Evolutionary conservation across 768 basidiomycete species (phyloP).

Genomic region (Suillus americanus): DNA sequence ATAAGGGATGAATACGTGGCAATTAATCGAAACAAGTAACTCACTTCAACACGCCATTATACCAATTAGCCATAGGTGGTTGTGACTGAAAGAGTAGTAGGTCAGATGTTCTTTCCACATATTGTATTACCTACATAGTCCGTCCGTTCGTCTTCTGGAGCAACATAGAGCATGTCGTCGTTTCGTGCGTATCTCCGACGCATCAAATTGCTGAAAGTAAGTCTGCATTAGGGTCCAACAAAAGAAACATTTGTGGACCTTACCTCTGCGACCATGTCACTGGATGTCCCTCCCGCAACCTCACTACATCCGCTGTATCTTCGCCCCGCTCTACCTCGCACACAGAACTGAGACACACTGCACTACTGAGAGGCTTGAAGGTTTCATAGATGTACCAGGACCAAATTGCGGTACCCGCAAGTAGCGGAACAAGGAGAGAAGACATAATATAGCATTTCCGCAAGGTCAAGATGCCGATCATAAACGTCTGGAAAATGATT

Average conservation of each 20-base stretch:
- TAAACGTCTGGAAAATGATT: slow-evolving; percentile 91
- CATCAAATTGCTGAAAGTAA: slow-evolving; percentile 67
- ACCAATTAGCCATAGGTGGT: slow-evolving; percentile 96
- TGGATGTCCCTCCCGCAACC: slow-evolving; percentile 78
- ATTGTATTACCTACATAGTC: slow-evolving; percentile 63
- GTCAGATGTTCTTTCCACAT: background rate
- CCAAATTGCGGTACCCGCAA: slow-evolving; percentile 75
- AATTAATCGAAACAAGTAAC: slow-evolving; percentile 14
- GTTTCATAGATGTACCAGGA: slow-evolving; percentile 71
- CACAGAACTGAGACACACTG: slow-evolving; percentile 82
- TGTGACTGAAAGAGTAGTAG: slow-evolving; percentile 60
- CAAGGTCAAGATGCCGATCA: slow-evolving; percentile 92
- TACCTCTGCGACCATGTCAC: slow-evolving; percentile 90
- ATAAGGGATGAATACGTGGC: slow-evolving; percentile 6
- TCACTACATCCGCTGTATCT: slow-evolving; percentile 74
- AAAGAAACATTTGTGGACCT: slow-evolving; percentile 14
- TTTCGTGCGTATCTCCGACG: slow-evolving; percentile 88
- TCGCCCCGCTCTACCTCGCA: slow-evolving; percentile 90
- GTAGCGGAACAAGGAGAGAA: slow-evolving; percentile 70
- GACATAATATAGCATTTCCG: slow-evolving; percentile 57
- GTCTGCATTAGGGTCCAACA: slow-evolving; percentile 4
- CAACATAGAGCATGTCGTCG: slow-evolving; percentile 93
- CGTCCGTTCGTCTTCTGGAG: slow-evolving; percentile 89
- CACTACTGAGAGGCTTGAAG: slow-evolving; percentile 74
- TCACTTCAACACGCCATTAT: slow-evolving; percentile 88